Evolutionary conservation across 257 asterid species (phyloP).

Genomic region (Penstemon davidsonii): DNA sequence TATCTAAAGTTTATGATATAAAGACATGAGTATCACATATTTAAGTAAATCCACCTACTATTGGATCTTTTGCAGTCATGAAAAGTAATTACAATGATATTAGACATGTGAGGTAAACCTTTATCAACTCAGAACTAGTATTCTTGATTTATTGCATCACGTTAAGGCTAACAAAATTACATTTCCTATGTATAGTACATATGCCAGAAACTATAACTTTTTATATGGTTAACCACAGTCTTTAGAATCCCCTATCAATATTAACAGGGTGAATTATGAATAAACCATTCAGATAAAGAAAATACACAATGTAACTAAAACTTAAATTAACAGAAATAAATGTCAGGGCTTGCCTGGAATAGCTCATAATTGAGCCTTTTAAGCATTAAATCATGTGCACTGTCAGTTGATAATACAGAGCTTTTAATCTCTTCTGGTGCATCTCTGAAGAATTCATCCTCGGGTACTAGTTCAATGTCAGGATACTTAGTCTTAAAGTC

Average conservation of each 20-base stretch:
- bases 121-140: slow-evolving; percentile 5
- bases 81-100: not conserved
- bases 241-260: not conserved
- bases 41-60: not conserved
- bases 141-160: not conserved
- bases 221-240: not conserved
- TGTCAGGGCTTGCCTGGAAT: slow-evolving; percentile 58
- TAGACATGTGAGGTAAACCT: not conserved
- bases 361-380: slow-evolving; percentile 92
- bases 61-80: not conserved
- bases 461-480: slow-evolving; percentile 86
- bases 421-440: slow-evolving; percentile 80
- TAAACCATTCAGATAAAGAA: not conserved
- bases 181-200: slow-evolving; percentile 6
- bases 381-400: slow-evolving; percentile 81
- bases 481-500: slow-evolving; percentile 91
- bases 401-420: slow-evolving; percentile 60
- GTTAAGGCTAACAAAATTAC: not conserved
- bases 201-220: not conserved
- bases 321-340: slow-evolving; percentile 3
- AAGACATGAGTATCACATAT: not conserved
- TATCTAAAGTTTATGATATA: not conserved
- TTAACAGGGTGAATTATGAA: slow-evolving; percentile 3
- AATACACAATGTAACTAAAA: slow-evolving; percentile 2
- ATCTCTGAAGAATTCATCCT: slow-evolving; percentile 80